Conservation (phyloP, 495 filamentous ascomycete genomes). For the Trypethelium eluteriae region DNA sequence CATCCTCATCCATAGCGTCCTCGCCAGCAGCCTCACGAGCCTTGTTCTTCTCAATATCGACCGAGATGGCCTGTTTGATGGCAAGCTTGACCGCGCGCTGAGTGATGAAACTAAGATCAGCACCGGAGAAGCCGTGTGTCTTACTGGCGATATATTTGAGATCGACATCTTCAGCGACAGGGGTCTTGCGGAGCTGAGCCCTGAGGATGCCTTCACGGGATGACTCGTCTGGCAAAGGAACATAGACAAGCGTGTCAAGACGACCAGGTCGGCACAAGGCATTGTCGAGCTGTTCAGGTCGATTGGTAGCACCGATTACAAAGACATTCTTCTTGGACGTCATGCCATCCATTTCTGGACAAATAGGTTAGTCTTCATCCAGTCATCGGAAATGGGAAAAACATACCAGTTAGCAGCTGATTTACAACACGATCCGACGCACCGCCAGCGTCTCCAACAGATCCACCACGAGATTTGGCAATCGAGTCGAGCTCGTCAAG, state of each 20-base stretch:
- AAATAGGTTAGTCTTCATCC: slow-evolving; percentile 37
- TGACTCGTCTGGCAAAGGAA: slow-evolving; percentile 84
- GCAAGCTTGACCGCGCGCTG: slow-evolving; percentile 98
- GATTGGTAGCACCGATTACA: slow-evolving; percentile 97
- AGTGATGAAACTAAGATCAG: slow-evolving; percentile 97
- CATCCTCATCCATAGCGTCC: slow-evolving; percentile 68
- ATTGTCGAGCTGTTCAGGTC: slow-evolving; percentile 96
- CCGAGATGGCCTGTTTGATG: slow-evolving; percentile 91
- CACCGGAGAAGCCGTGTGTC: slow-evolving; percentile 98
- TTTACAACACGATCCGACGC: slow-evolving; percentile 99
- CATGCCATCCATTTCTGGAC: slow-evolving; percentile 93
- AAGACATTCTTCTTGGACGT: slow-evolving; percentile 99
- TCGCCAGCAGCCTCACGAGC: slow-evolving; percentile 74
- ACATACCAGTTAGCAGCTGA: slow-evolving; percentile 92
- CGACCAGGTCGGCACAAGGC: slow-evolving; percentile 95
- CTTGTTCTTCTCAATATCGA: slow-evolving; percentile 82
- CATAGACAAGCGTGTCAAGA: slow-evolving; percentile 97
- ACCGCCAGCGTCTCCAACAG: slow-evolving; percentile 91
- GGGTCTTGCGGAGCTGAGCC: slow-evolving; percentile 97
- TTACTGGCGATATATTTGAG: slow-evolving; percentile 87
- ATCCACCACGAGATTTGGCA: slow-evolving; percentile 98
- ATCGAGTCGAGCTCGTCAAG: slow-evolving; percentile 98
- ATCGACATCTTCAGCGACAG: slow-evolving; percentile 80
- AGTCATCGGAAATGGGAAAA: slow-evolving; percentile 13
- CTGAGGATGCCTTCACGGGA: slow-evolving; percentile 82